Percentiles rank a stretch among this genome's conserved stretches.
These are phyloP conservation scores for Solanum corneliomulleri DNA, from an alignment of 257 asterid species.

Conservation along the genomic window DNA sequence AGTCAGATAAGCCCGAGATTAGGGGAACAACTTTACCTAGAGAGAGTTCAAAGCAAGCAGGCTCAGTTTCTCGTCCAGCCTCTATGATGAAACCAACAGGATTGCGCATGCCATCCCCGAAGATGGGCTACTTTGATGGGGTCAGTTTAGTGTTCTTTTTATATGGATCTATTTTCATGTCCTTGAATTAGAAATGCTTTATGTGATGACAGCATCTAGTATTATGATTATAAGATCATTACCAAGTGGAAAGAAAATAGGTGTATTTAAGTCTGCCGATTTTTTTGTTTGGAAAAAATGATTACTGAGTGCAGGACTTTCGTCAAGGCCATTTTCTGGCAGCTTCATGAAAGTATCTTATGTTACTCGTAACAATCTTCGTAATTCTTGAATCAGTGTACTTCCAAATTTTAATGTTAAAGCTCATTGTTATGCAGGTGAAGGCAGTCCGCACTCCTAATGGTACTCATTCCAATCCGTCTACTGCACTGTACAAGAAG, in stretches of 20 bases:
- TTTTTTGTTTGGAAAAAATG: background rate
- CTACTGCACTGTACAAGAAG: slow-evolving; percentile 21
- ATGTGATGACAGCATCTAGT: background rate
- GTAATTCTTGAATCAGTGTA: background rate
- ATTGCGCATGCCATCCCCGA: slow-evolving; percentile 85
- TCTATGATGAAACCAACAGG: slow-evolving; percentile 60
- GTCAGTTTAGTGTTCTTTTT: slow-evolving; percentile 34
- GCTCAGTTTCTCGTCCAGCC: slow-evolving; percentile 28
- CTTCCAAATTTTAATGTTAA: background rate
- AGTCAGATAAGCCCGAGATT: slow-evolving; percentile 18
- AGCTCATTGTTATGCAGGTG: slow-evolving; percentile 25
- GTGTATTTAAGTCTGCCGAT: background rate
- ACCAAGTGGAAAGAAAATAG: background rate
- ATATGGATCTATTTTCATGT: background rate
- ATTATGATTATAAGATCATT: background rate
- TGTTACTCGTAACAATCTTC: background rate
- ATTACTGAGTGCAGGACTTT: background rate
- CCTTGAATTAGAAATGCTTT: background rate
- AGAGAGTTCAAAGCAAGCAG: slow-evolving; percentile 26
- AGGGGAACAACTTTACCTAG: slow-evolving; percentile 16
- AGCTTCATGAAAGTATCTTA: background rate
- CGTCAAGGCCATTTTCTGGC: background rate
- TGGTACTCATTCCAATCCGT: slow-evolving; percentile 31
- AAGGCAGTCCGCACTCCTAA: slow-evolving; percentile 62
- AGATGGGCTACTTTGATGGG: slow-evolving; percentile 95